These are phyloP conservation scores for Neolentinus lepideus DNA, from an alignment of 1,284 basidiomycete genomes.

Conservation along the genomic window DNA sequence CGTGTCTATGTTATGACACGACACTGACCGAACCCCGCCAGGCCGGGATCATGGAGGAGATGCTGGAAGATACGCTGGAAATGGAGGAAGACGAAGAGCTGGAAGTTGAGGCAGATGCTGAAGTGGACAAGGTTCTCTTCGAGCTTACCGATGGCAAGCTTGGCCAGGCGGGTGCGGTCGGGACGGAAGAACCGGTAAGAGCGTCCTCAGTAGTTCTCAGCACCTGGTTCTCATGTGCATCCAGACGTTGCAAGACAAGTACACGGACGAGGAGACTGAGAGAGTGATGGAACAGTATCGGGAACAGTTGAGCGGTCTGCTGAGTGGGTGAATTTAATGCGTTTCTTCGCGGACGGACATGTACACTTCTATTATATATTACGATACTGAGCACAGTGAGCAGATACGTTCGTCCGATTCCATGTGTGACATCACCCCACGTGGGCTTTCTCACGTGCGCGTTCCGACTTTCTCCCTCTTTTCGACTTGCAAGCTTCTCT, in stretches of 20 bases:
- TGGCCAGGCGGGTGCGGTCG: constrained; percentile 73
- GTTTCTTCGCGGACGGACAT: constrained; percentile 3
- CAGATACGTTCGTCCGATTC: neutral
- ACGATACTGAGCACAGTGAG: too few species aligned
- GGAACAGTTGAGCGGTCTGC: constrained; percentile 76
- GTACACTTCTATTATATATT: neutral
- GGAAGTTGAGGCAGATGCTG: constrained; percentile 94
- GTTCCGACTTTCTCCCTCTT: constrained; percentile 1
- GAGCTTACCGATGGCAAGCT: constrained; percentile 96
- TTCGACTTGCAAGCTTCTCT: neutral
- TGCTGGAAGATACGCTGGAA: constrained; percentile 83
- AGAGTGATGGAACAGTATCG: constrained; percentile 84
- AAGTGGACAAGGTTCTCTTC: constrained; percentile 95
- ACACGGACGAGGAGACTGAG: constrained; percentile 78
- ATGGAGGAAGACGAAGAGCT: constrained; percentile 91
- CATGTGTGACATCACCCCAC: constrained; percentile 2
- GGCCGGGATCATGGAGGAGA: constrained; percentile 93
- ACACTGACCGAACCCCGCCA: constrained; percentile 21
- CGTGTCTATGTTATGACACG: neutral
- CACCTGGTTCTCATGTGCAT: neutral
- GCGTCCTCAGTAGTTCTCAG: neutral
- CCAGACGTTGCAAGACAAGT: constrained; percentile 46
- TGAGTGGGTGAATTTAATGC: constrained; percentile 48
- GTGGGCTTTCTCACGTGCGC: neutral
- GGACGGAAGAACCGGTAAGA: constrained; percentile 73